Percentiles rank a stretch among this genome's conserved stretches.
These are phyloP conservation scores for Serendipita indica DNA, from an alignment of 768 basidiomycete genomes.

Conservation along the genomic window DNA sequence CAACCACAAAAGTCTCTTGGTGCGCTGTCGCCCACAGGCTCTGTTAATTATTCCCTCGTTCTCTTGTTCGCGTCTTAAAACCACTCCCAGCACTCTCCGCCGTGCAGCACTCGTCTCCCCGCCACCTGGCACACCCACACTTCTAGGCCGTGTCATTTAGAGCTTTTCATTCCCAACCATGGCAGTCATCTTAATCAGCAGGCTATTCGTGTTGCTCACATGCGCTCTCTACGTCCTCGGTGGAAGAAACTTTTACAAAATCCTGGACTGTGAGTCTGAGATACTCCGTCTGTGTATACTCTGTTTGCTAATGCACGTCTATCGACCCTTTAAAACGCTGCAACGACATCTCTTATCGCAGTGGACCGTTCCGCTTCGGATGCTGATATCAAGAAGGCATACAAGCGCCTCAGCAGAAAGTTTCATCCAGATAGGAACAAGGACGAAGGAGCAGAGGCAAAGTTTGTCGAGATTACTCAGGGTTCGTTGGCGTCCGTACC, in stretches of 20 bases:
- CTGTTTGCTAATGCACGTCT: constrained; percentile 20
- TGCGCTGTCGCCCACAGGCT: not conserved
- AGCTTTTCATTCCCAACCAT: not conserved
- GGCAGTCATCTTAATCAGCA: not conserved
- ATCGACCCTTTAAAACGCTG: constrained; percentile 12
- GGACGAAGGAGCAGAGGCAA: constrained; percentile 62
- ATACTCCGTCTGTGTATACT: constrained; percentile 12
- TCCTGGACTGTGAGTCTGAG: constrained; percentile 53
- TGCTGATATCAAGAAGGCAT: constrained; percentile 80
- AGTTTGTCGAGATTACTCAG: constrained; percentile 81
- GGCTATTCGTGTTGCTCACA: constrained; percentile 22
- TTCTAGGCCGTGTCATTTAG: not conserved
- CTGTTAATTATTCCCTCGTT: not conserved
- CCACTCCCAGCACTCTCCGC: not conserved
- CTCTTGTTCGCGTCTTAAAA: not conserved
- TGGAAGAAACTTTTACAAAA: constrained; percentile 63
- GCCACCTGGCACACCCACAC: not conserved
- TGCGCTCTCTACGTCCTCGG: constrained; percentile 26
- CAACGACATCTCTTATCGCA: constrained; percentile 19
- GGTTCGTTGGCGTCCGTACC: constrained; percentile 33
- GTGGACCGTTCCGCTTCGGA: constrained; percentile 70
- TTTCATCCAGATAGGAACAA: constrained; percentile 95
- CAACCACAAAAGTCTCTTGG: not conserved
- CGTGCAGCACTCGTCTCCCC: not conserved
- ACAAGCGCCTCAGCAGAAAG: constrained; percentile 76